Base-by-base conservation (phyloP, 208 protist species). In the Crithidia sp. region DNA sequence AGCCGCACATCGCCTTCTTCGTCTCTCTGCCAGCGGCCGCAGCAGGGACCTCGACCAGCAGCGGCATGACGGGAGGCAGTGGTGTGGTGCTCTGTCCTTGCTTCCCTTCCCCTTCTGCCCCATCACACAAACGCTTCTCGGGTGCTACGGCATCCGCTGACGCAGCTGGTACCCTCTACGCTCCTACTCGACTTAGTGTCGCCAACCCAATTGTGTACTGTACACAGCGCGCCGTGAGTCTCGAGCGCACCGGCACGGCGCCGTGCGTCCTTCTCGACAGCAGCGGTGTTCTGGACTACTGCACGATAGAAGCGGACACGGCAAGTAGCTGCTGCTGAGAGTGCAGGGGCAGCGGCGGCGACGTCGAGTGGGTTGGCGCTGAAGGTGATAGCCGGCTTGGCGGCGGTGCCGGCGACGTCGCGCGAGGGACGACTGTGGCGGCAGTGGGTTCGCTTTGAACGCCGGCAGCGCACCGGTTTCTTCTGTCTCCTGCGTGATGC, bases 261-360 rank as follows among this genome's bases (percentile, higher is more conserved):
- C 76, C 74, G 28, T 79, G 75, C 52, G 86, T 91, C 5, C 69
- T 94, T 14, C 62, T 91, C 9, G 84, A 91, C 62, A 75, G 77
- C 17, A 62, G 69, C 16, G 89, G 86, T 13, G 81, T 90, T 50
- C 62, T 94, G 5, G 86, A 94, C 76, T 94, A 91, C 75, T 82
- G 81, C 55, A 73, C 75, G 14, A 76, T 93, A 47, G 80, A 83
- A 7, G n/a, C 55, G 7, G 19, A 19, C 3, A 39, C 28, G 28
- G 28, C 28, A 28, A 28, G 28, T 28, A 44, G 41, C 55, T 28
- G 53, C 41, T 9, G 13, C 57, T 3, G n/a, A 41, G 28, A 44
- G 8, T 3, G 8, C n/a, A 28, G 37, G 14, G 5, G 3, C 50
- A 4, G 16, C 70, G 40, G 43, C 64, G 12, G n/a, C 40, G 12